Evolutionary conservation across 192 early-diverging fungal genomes (phyloP), one percentile per base, ranked within the genome.

Genomic region (Podila horticola): DNA sequence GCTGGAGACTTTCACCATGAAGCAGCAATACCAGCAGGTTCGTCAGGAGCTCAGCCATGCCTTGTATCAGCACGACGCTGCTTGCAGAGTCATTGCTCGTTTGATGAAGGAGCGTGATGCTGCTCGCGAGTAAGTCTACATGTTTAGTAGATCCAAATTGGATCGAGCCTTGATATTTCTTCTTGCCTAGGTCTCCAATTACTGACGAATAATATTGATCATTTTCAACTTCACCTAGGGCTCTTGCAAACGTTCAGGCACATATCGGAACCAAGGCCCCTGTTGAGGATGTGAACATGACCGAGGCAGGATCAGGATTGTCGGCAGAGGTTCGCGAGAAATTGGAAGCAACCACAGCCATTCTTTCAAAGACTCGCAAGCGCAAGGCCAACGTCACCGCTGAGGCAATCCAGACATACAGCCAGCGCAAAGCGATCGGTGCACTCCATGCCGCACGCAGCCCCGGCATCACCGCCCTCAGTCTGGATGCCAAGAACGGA

Each of bases 1-100:
- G 87, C 87, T 99, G 29, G 98, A 99, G 86, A 94, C 97, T 3
- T 95, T 93, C 79, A 91, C 91, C 41, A 88, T 99, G 66, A 96
- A 95, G 82, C 93, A 95, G 83, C 94, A 98, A 82, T 94, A 97
- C 83, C 90, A 94, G 77, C 90, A 94, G 66, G 91, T 95, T 30
- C 91, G 95, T 48, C 95, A 96, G 84, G 97, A 99, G 82, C 89
- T 99, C 49, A 92, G 94, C 38, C 94, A 95, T 82, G 95, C 97
- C 1, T 84, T 99, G 58, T 99, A 98, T 82, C 95, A 97, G 83
- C 93, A 97, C 72, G 98, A 99, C 83, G 98, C 98, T 28, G 95
- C 96, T 2, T 94, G 95, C 67, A 82, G 98, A 64, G 98, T 99
- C 5, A 94, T 98, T 84, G 97, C 97, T 4, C 88, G 98, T 31